Evolutionary conservation across 257 asterid genomes (phyloP), one percentile per base, ranked within the genome.

Genomic region (Thymus quinquecostatus): DNA sequence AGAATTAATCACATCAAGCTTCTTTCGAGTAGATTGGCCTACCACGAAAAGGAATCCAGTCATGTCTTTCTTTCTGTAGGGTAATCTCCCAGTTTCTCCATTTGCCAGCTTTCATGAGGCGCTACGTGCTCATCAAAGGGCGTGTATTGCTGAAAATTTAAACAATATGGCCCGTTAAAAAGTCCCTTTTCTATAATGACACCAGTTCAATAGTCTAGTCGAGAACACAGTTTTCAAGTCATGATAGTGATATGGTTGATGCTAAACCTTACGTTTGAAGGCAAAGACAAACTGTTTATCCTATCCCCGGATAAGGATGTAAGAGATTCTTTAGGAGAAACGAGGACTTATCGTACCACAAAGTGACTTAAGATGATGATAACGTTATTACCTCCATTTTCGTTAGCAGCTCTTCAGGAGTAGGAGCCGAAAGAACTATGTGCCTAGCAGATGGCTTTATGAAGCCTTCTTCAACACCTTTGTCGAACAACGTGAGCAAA

Each of bases 391-490:
- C 99, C 98, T 95, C 98, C 96, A 95, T 87, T 75, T 80, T 83
- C 27, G 81, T 88, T 50, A 95, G 68, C 68, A 95, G 92, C 84
- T 92, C 96, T 47, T 79, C 56, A 73, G 98, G 92, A 4, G 93
- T 86, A 33, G 97, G 87, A 69, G 98, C 98, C 56, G 98, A 87
- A 54, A 92, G 84, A 68, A 95, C 94, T 57, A 95, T 95, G 80
- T 81, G 81, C 74, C 99, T 84, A 73, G 99, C 99, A 73, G 85
- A 71, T 0, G 86, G 95, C 81, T 90, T 88, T 57, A 95, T 95
- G 92, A 95, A 95, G 67, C 99, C 99, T 86, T 95, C 98, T 74
- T 88, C 84, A 30, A 95, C 99, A 36, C 99, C 98, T 74, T 92
- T 95, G 81, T 95, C 99, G 41, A 95, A 95, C 74, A 95, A 84